phyloP scores from a whole-genome alignment of 2,329 filamentous ascomycete genomes.

The Xylariaceae sp. region DNA sequence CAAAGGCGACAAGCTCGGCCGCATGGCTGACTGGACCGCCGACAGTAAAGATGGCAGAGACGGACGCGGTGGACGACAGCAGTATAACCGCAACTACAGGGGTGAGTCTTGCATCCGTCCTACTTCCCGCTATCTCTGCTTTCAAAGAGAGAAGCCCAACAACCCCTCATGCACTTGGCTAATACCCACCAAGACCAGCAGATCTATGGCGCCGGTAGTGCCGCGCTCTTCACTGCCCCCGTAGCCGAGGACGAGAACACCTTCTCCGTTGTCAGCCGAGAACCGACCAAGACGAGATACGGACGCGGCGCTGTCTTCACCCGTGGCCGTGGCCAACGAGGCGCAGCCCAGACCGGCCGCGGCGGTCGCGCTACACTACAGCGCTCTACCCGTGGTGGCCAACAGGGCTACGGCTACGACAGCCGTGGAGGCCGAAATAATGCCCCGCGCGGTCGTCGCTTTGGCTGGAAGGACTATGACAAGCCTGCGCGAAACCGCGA shows the following conservation, averaged over 20 bases:
- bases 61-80: conserved; percentile 69
- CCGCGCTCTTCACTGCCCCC: conserved; percentile 83
- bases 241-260: conserved; percentile 91
- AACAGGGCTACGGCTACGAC: conserved; percentile 67
- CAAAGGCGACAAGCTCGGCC: conserved; percentile 96
- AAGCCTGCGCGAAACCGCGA: conserved; percentile 96
- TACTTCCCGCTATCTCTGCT: neutral
- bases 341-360: conserved; percentile 56
- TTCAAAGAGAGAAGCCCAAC: neutral
- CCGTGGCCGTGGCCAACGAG: conserved; percentile 75
- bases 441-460: conserved; percentile 75
- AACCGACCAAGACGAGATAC: conserved; percentile 81
- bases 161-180: conserved; percentile 18
- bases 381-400: conserved; percentile 64
- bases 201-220: conserved; percentile 88
- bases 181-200: conserved; percentile 68
- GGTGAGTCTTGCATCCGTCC: conserved; percentile 49
- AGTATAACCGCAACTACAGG: conserved; percentile 91
- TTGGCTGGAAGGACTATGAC: conserved; percentile 98
- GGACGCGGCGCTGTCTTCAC: conserved; percentile 88
- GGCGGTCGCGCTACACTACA: conserved; percentile 62
- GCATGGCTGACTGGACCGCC: conserved; percentile 97
- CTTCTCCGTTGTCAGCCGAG: conserved; percentile 97
- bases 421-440: conserved; percentile 66
- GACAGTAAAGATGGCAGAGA: conserved; percentile 82